Conservation (phyloP, 2,329 filamentous ascomycete species). For the Aureobasidium sp. region DNA sequence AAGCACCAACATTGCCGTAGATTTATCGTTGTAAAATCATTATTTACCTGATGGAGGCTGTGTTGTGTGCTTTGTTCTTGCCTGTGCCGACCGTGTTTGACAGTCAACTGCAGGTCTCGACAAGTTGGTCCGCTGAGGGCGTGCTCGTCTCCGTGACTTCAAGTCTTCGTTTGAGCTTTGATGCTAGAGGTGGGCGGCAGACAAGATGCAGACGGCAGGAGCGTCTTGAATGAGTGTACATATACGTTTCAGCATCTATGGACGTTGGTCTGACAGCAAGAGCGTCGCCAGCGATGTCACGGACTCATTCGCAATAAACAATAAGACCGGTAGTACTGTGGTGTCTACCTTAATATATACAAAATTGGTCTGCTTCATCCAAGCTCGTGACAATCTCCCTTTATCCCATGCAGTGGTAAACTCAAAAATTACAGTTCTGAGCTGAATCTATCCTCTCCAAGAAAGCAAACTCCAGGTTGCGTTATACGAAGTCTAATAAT, state of each 20-base stretch:
- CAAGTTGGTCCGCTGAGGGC: too few species aligned
- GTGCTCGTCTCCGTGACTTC: too few species aligned
- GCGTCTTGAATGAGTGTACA: background rate
- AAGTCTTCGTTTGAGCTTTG: background rate
- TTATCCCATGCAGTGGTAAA: background rate
- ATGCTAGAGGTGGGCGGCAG: background rate
- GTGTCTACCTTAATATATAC: background rate
- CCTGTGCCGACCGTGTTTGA: background rate
- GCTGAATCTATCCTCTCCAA: background rate
- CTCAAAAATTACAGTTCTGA: background rate
- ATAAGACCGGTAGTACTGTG: background rate
- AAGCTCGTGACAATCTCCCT: background rate
- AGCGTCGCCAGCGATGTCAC: too few species aligned
- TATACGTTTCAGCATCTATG: background rate
- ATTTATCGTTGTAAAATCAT: too few species aligned
- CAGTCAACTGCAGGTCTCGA: background rate
- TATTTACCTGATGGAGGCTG: too few species aligned
- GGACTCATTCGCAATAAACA: background rate
- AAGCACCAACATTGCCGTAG: too few species aligned
- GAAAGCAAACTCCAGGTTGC: background rate
- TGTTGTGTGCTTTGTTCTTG: too few species aligned
- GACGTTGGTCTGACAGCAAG: too few species aligned
- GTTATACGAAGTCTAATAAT: background rate
- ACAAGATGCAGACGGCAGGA: background rate
- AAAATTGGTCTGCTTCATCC: background rate